Percentiles rank a stretch among this genome's conserved stretches.
phyloP scores from a whole-genome alignment of 345 rosid species.

The Raphanus raphanistrum region DNA sequence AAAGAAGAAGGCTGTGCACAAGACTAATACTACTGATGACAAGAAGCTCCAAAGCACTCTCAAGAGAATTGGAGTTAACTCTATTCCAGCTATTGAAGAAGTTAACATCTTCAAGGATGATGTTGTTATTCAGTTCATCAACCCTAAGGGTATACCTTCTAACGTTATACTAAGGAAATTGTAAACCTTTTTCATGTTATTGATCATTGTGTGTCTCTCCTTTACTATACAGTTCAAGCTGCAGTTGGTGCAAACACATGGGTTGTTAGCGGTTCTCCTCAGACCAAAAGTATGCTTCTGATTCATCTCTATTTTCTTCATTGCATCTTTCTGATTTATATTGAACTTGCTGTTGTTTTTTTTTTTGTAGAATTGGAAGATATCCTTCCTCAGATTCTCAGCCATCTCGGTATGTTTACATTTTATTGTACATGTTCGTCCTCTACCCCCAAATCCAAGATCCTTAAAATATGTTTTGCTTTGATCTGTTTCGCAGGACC shows the following conservation, averaged over 20 bases:
- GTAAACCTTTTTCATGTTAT: neutral
- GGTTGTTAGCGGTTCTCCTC: constrained; percentile 95
- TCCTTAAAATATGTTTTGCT: neutral
- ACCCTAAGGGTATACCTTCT: constrained; percentile 64
- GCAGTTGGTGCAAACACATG: constrained; percentile 92
- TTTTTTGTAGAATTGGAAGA: constrained; percentile 73
- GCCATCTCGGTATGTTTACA: constrained; percentile 69
- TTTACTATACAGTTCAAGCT: constrained; percentile 75
- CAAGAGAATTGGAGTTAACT: constrained; percentile 91
- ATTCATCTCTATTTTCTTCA: neutral
- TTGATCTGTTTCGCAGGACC: constrained; percentile 58
- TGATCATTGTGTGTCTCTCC: neutral
- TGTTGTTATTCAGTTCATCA: constrained; percentile 76
- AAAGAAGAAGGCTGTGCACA: constrained; percentile 99
- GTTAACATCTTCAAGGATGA: constrained; percentile 98
- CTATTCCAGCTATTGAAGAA: constrained; percentile 93
- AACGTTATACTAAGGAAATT: neutral
- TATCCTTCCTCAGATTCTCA: constrained; percentile 83
- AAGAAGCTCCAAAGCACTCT: constrained; percentile 94
- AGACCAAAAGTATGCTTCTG: constrained; percentile 68
- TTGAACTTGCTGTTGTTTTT: neutral
- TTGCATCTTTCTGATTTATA: constrained; percentile 1
- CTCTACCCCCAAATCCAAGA: neutral
- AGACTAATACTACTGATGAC: constrained; percentile 95
- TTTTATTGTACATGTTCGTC: neutral